Conservation (phyloP, 306 rosid genomes). For the Vigna nakashimae region DNA sequence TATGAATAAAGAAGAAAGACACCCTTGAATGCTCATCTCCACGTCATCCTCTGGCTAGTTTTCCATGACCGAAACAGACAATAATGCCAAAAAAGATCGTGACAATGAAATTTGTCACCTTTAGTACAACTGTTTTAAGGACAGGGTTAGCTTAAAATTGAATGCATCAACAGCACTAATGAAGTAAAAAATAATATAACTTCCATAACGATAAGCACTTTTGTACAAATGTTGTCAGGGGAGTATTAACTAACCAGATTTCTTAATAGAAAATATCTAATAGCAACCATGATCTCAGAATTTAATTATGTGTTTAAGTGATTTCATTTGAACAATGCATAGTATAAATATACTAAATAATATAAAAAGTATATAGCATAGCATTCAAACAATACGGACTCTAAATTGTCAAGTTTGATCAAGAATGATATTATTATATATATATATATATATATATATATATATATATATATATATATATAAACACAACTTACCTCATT, state of each 20-base stretch:
- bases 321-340: background rate
- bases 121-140: background rate
- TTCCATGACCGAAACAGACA: too few relatives aligned
- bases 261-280: background rate
- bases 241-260: background rate
- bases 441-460: background rate
- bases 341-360: background rate
- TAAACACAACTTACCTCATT: constrained; percentile 64
- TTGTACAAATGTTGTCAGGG: constrained; percentile 16
- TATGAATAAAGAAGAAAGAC: too few relatives aligned
- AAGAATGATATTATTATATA: background rate
- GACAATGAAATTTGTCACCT: background rate
- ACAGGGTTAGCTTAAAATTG: background rate
- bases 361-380: constrained; percentile 9
- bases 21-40: too few relatives aligned
- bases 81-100: background rate
- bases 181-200: constrained; percentile 9
- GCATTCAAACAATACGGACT: constrained; percentile 25
- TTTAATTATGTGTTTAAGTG: background rate
- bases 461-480: background rate
- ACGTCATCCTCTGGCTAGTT: too few relatives aligned
- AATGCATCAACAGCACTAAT: constrained; percentile 6
- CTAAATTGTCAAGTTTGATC: constrained; percentile 12
- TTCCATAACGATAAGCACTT: background rate
- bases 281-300: background rate